Percentiles rank a stretch among this genome's conserved stretches.
Evolutionary conservation across 345 rosid species (phyloP).

Genomic region (Rhodamnia argentea): DNA sequence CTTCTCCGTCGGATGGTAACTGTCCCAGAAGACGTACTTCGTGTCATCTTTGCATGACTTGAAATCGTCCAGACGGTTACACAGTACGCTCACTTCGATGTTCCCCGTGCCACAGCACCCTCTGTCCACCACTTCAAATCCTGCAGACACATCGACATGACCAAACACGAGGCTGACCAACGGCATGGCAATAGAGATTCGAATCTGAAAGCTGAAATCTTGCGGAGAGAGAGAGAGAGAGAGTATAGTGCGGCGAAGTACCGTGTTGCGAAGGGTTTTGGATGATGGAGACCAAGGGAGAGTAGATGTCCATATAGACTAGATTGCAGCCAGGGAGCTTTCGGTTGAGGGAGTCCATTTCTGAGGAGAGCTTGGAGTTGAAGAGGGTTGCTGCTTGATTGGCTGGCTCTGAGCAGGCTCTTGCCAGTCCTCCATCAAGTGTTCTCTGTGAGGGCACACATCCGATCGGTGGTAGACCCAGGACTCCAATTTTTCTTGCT

Average conservation of each 20-base stretch:
- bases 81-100: slow-evolving; percentile 40
- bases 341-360: slow-evolving; percentile 13
- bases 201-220: background rate
- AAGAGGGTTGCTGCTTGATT: slow-evolving; percentile 47
- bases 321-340: slow-evolving; percentile 15
- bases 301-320: slow-evolving; percentile 28
- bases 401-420: slow-evolving; percentile 30
- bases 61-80: slow-evolving; percentile 20
- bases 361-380: slow-evolving; percentile 41
- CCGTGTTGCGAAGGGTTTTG: slow-evolving; percentile 38
- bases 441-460: slow-evolving; percentile 73
- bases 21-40: slow-evolving; percentile 62
- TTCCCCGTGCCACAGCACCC: slow-evolving; percentile 81
- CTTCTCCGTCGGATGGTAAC: slow-evolving; percentile 65
- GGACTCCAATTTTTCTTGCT: slow-evolving; percentile 40
- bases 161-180: background rate
- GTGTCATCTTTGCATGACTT: slow-evolving; percentile 31
- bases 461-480: slow-evolving; percentile 55
- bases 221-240: background rate
- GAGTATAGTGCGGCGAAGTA: slow-evolving; percentile 3
- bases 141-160: slow-evolving; percentile 8
- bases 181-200: background rate
- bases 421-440: slow-evolving; percentile 36
- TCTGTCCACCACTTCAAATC: slow-evolving; percentile 36
- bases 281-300: slow-evolving; percentile 20